Conservation (phyloP, 805 yeast genomes). For the Saccharomycopsis microspora region DNA sequence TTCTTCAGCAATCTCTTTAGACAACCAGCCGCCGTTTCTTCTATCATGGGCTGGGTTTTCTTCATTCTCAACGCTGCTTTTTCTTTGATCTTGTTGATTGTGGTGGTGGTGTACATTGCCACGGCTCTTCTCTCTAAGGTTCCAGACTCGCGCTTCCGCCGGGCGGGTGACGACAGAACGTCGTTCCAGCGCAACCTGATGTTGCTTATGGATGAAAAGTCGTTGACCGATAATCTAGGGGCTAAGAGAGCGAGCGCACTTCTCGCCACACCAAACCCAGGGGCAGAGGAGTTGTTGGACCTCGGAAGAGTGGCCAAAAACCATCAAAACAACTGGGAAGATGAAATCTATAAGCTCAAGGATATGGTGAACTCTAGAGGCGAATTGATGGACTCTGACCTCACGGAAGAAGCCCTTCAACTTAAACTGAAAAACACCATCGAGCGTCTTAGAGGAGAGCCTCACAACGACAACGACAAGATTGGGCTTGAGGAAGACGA, state of each 20-base stretch:
- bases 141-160: conserved; percentile 82
- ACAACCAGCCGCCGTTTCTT: conserved; percentile 66
- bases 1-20: conserved; percentile 80
- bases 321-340: conserved; percentile 66
- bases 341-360: conserved; percentile 30
- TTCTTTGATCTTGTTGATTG: conserved; percentile 58
- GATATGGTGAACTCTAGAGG: conserved; percentile 15
- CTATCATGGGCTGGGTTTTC: conserved; percentile 88
- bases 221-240: conserved; percentile 19
- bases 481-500: conserved; percentile 1
- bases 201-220: conserved; percentile 23
- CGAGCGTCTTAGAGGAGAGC: conserved; percentile 2
- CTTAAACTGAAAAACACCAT: conserved; percentile 8
- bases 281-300: conserved; percentile 44
- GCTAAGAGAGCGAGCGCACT: not conserved
- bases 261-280: conserved; percentile 8
- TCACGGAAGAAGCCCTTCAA: conserved; percentile 2
- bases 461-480: not conserved
- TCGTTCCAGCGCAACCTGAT: conserved; percentile 55
- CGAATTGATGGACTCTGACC: conserved; percentile 6
- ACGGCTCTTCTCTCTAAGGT: conserved; percentile 63
- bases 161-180: conserved; percentile 85
- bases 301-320: conserved; percentile 77
- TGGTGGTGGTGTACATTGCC: conserved; percentile 56
- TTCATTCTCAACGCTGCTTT: conserved; percentile 85